These are phyloP conservation scores for Eucalyptus sp. DNA, from an alignment of 345 rosid genomes.

Conservation along the genomic window DNA sequence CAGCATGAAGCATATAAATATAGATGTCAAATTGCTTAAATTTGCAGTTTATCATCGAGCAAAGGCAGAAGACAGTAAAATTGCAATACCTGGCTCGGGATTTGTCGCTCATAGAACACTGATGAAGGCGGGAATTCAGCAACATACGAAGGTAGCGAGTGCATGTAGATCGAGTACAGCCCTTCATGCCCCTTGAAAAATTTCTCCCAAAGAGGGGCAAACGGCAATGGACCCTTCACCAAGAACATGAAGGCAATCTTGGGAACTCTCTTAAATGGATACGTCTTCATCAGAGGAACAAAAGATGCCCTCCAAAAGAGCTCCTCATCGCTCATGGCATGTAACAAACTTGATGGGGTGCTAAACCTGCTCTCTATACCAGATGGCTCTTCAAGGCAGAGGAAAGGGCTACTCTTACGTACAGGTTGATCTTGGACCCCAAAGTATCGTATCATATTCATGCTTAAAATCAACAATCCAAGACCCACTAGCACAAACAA, in stretches of 20 bases:
- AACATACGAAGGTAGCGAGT: slow-evolving; percentile 51
- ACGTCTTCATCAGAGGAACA: slow-evolving; percentile 32
- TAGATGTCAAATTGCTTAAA: not conserved
- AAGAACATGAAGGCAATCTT: slow-evolving; percentile 96
- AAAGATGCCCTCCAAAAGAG: slow-evolving; percentile 84
- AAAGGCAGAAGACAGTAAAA: not conserved
- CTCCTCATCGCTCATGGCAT: slow-evolving; percentile 65
- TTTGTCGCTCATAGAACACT: slow-evolving; percentile 60
- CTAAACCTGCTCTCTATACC: slow-evolving; percentile 31
- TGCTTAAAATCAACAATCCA: slow-evolving; percentile 34
- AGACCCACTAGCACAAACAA: slow-evolving; percentile 33
- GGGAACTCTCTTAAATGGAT: slow-evolving; percentile 66
- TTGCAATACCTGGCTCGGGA: slow-evolving; percentile 80
- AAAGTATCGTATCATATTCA: slow-evolving; percentile 31
- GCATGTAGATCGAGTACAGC: slow-evolving; percentile 64
- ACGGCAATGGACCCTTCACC: slow-evolving; percentile 76
- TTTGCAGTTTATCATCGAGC: not conserved
- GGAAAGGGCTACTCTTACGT: slow-evolving; percentile 13
- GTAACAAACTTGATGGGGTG: slow-evolving; percentile 44
- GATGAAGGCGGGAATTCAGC: slow-evolving; percentile 38
- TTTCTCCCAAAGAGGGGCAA: slow-evolving; percentile 88
- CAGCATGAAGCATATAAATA: not conserved
- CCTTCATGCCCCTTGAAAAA: slow-evolving; percentile 65
- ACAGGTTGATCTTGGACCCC: slow-evolving; percentile 3
- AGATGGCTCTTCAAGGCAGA: slow-evolving; percentile 8